These are phyloP conservation scores for Glutinoglossum americanum DNA, from an alignment of 495 filamentous ascomycete genomes.

Conservation along the genomic window DNA sequence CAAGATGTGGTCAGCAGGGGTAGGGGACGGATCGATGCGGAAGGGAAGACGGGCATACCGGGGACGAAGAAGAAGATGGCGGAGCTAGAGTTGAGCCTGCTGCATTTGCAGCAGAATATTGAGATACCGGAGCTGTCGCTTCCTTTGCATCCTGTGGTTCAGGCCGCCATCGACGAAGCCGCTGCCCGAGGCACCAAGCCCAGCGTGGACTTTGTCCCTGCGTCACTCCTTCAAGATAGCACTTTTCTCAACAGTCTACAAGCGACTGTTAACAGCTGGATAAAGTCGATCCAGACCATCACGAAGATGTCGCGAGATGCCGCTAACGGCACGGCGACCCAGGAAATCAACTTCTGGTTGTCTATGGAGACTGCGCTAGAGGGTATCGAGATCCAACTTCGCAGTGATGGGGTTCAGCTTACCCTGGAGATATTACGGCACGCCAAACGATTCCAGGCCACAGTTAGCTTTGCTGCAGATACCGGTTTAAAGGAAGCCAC, in stretches of 20 bases:
- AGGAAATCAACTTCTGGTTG: slow-evolving; percentile 97
- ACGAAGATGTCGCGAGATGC: slow-evolving; percentile 84
- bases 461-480: slow-evolving; percentile 85
- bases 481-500: slow-evolving; percentile 87
- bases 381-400: slow-evolving; percentile 67
- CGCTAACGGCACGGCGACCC: slow-evolving; percentile 69
- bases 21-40: slow-evolving; percentile 54
- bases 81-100: slow-evolving; percentile 71
- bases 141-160: slow-evolving; percentile 67
- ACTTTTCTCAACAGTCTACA: slow-evolving; percentile 86
- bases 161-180: slow-evolving; percentile 60
- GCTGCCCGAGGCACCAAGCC: slow-evolving; percentile 37
- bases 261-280: slow-evolving; percentile 85
- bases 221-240: slow-evolving; percentile 53
- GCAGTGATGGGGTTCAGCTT: slow-evolving; percentile 70
- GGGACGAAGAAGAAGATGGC: slow-evolving; percentile 89
- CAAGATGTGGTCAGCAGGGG: slow-evolving; percentile 45
- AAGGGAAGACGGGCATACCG: slow-evolving; percentile 84
- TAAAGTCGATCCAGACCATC: slow-evolving; percentile 93
- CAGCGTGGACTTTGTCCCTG: slow-evolving; percentile 53
- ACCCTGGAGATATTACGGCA: slow-evolving; percentile 86
- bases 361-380: slow-evolving; percentile 85
- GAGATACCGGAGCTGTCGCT: slow-evolving; percentile 84
- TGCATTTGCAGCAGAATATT: slow-evolving; percentile 88
- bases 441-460: slow-evolving; percentile 91